Base-by-base conservation (phyloP, 2,329 filamentous ascomycete genomes). In the Penicillium janthinellum region DNA sequence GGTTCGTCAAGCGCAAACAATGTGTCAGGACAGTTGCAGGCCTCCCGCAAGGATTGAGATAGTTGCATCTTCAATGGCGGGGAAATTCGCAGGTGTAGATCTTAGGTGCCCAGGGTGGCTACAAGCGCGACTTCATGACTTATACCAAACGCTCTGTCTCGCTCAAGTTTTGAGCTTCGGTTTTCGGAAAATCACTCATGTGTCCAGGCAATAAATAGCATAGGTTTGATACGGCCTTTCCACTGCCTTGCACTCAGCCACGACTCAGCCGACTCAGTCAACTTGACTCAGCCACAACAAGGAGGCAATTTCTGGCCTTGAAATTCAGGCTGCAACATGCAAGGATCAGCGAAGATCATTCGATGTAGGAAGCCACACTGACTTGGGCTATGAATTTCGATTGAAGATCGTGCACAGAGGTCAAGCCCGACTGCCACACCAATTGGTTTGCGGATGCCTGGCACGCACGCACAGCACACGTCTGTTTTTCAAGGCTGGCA, bases 21-120 rank as follows among this genome's bases (percentile, higher is more conserved):
- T 8, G 48, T 14, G 34, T 62, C 59, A n/a, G 61, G 57, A 31
- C 17, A 7, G n/a, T 17, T 22, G 25, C 63, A 64, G 2, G 55
- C 50, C 12, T 56, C 57, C 55, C 41, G 35, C 11, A 65, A 25
- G 22, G 51, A 22, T 10, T 56, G 35, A 14, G 42, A 17, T 39
- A 38, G 17, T 35, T 53, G 17, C 59, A 63, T 61, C 5, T 51
- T 39, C 17, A 35, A 28, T 22, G 31, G 49, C 20, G 49, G 34
- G 49, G n/a, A 5, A 12, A 20, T 39, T 17, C 34, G 3, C 22
- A 22, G 22, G 22, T 22, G 22, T 22, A 5, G 11, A 20, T 39
- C 20, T 34, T 14, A 5, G 14, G 31, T 8, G 35, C n/a, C 34
- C 5, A 38, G 20, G n/a, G n/a, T 47, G 12, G 12, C 44, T 14